Base-by-base conservation (phyloP, 352 stramenopile species). In the Stephanocyclus meneghinianus region DNA sequence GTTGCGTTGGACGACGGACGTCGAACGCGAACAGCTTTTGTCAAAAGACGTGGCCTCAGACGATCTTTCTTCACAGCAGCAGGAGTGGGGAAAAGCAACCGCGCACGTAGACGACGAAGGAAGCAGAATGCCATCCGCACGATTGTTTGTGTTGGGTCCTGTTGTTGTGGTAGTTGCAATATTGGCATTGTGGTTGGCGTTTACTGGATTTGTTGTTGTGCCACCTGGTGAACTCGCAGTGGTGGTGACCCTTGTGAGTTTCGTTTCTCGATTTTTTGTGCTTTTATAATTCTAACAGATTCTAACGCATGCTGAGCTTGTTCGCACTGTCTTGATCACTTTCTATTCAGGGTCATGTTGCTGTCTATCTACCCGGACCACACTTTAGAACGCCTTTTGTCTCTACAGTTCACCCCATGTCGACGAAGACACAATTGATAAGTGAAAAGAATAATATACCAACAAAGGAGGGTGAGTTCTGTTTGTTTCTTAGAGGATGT, bases 371-470 rank as follows among this genome's bases (percentile, higher is more conserved):
- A 16, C 73, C 73, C 7, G 74, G 67, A 40, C 60, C 72, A 51
- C 74, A 85, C 50, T 61, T 85, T 37, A 57, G 63, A 26, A 76
- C 60, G 35, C 78, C 82, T n/a, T 72, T 81, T 50, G 53, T 84
- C 18, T 81, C 82, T 44, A 56, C n/a, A 8, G 74, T 88, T 7
- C 35, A 72, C n/a, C 74, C 21, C 0, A 55, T 88, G 68, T 76
- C 67, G 2, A 59, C 80, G n/a, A 88, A 88, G 44, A 88, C 82
- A 47, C 72, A 84, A 56, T 53, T 82, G 16, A 42, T 88, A 26
- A 76, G 84, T 50, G 65, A 85, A 48, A 66, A 71, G 21, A 88
- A 86, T 40, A 55, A 71, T 45, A 74, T 86, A 59, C 82, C 82
- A 11, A 88, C 82, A 40, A 81, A 81, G 53, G 82, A 66, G 30